A percentile compares a stretch with the other conserved stretches of the same genome.
These are phyloP conservation scores for Pseudomassariella vexata DNA, from an alignment of 2,329 filamentous ascomycete genomes.

Conservation along the genomic window DNA sequence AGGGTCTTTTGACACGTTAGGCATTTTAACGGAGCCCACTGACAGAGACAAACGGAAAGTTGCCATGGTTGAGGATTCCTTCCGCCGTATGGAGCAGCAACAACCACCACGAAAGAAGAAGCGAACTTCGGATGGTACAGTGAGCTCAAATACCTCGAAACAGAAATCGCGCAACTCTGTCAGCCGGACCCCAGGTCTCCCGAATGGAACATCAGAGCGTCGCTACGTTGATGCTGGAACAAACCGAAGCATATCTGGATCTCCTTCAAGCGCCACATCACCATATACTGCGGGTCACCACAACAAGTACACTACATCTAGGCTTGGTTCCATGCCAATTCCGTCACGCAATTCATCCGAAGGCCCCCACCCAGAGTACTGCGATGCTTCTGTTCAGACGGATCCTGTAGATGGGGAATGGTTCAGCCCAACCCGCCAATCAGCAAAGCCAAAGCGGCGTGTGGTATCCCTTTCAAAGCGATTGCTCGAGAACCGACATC, in stretches of 20 bases:
- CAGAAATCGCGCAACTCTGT: constrained; percentile 26
- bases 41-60: constrained; percentile 64
- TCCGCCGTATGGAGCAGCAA: constrained; percentile 57
- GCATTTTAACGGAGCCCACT: constrained; percentile 57
- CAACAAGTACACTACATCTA: constrained; percentile 19
- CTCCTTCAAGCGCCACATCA: constrained; percentile 38
- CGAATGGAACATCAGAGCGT: constrained; percentile 29
- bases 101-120: constrained; percentile 57
- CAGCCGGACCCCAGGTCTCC: constrained; percentile 9
- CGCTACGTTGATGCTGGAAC: constrained; percentile 49
- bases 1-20: constrained; percentile 53
- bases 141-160: constrained; percentile 25
- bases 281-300: constrained; percentile 25
- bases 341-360: constrained; percentile 33
- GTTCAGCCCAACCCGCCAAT: constrained; percentile 35
- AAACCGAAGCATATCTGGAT: constrained; percentile 47
- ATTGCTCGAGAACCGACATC: constrained; percentile 43
- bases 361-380: constrained; percentile 36
- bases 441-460: constrained; percentile 36
- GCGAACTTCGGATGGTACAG: constrained; percentile 49
- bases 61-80: constrained; percentile 58
- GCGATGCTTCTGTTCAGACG: constrained; percentile 48
- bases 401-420: constrained; percentile 48
- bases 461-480: constrained; percentile 49
- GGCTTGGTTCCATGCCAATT: constrained; percentile 21